These are phyloP conservation scores for Flaveria floridana DNA, from an alignment of 140 eudicot genomes.

Conservation along the genomic window DNA sequence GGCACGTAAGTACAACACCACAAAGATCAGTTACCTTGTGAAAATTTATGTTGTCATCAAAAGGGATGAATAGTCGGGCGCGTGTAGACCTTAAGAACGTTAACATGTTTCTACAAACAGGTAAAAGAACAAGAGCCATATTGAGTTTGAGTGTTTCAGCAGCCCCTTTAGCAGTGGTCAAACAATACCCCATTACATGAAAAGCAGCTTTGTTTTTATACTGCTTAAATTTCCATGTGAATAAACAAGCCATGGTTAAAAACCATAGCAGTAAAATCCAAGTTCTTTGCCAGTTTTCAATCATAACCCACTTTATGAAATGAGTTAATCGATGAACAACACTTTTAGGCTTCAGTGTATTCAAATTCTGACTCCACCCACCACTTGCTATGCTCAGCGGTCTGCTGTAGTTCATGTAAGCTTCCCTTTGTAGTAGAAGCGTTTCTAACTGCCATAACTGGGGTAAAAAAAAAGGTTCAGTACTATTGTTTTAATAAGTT, in stretches of 20 bases:
- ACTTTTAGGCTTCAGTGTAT: conserved; percentile 35
- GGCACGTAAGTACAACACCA: not conserved
- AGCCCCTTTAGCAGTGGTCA: conserved; percentile 93
- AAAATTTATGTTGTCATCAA: conserved; percentile 87
- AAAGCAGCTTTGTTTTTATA: conserved; percentile 66
- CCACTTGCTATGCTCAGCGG: conserved; percentile 74
- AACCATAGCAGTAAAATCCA: conserved; percentile 86
- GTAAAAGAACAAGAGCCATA: conserved; percentile 93
- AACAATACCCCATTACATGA: conserved; percentile 94
- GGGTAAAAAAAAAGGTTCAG: not conserved
- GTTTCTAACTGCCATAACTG: conserved; percentile 99
- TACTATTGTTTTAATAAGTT: too few species aligned
- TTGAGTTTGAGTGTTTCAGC: conserved; percentile 91
- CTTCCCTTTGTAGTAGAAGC: conserved; percentile 79
- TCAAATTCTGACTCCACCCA: conserved; percentile 79
- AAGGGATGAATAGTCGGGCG: conserved; percentile 71
- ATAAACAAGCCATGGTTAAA: conserved; percentile 64
- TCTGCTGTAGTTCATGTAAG: conserved; percentile 83
- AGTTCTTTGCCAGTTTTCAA: conserved; percentile 87
- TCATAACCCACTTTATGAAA: conserved; percentile 38
- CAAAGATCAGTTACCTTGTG: conserved; percentile 60
- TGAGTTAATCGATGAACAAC: conserved; percentile 42
- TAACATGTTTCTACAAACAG: conserved; percentile 79
- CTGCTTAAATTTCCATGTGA: conserved; percentile 83
- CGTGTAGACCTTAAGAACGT: conserved; percentile 81